A percentile compares a stretch with the other conserved stretches of the same genome.
These are phyloP conservation scores for Monosporascus sp. DNA, from an alignment of 2,329 filamentous ascomycete species.

Conservation along the genomic window DNA sequence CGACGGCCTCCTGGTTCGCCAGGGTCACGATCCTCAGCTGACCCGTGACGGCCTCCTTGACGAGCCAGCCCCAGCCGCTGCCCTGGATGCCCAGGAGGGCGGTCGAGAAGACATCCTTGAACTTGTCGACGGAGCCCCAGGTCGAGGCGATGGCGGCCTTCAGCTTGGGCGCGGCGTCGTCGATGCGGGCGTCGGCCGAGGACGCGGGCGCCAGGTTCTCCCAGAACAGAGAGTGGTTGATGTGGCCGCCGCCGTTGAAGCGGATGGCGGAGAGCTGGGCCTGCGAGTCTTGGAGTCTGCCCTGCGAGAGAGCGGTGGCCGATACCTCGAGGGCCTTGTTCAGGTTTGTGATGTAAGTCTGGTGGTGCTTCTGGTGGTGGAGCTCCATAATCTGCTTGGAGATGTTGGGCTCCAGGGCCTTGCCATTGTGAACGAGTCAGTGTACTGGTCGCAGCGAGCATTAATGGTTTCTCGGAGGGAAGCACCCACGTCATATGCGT, in stretches of 20 bases:
- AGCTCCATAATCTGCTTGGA: constrained; percentile 76
- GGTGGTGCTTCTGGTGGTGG: constrained; percentile 74
- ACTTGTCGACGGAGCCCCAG: constrained; percentile 64
- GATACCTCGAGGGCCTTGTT: constrained; percentile 62
- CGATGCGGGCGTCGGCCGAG: constrained; percentile 50
- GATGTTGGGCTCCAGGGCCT: constrained; percentile 70
- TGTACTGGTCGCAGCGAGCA: background rate
- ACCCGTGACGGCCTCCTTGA: constrained; percentile 56
- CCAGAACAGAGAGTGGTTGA: constrained; percentile 94
- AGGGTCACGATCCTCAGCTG: constrained; percentile 69
- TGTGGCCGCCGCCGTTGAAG: constrained; percentile 88
- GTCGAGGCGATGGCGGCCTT: constrained; percentile 53
- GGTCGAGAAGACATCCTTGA: constrained; percentile 60
- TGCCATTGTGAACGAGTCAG: background rate
- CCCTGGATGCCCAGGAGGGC: constrained; percentile 69
- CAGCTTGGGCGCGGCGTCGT: constrained; percentile 52
- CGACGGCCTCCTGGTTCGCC: constrained; percentile 80
- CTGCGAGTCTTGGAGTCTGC: constrained; percentile 54
- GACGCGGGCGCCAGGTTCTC: constrained; percentile 65
- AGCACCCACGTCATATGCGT: constrained; percentile 60
- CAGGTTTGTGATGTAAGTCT: constrained; percentile 71
- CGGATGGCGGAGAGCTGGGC: constrained; percentile 65
- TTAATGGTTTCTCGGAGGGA: background rate
- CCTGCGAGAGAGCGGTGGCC: constrained; percentile 45
- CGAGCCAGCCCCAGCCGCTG: constrained; percentile 84